Percentiles rank a stretch among this genome's conserved stretches.
These are phyloP conservation scores for Saccharomycopsis guyanensis DNA, from an alignment of 805 yeast species.

Conservation along the genomic window DNA sequence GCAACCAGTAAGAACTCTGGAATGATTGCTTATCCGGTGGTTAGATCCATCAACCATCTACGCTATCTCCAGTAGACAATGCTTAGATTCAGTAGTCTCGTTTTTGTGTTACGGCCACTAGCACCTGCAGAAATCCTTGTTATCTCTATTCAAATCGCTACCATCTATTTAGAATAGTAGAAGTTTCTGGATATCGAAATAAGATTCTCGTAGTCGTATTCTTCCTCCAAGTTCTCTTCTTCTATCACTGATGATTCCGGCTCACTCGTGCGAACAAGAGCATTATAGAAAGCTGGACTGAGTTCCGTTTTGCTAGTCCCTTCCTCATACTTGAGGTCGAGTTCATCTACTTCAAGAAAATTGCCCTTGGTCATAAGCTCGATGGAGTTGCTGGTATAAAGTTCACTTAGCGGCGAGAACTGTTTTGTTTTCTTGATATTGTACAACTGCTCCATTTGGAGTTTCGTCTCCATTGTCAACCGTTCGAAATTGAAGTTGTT, in stretches of 20 bases:
- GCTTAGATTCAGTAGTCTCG: too few relatives aligned
- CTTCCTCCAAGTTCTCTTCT: neutral
- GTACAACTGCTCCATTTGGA: constrained; percentile 15
- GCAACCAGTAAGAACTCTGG: too few relatives aligned
- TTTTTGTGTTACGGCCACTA: too few relatives aligned
- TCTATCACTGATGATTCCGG: too few relatives aligned
- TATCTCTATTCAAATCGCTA: too few relatives aligned
- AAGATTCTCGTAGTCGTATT: neutral
- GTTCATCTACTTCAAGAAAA: neutral
- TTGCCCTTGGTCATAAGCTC: neutral
- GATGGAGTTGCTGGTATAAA: neutral
- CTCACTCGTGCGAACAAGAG: neutral
- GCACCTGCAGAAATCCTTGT: too few relatives aligned
- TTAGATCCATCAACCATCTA: too few relatives aligned
- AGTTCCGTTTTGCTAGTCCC: neutral
- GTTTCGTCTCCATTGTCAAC: constrained; percentile 5
- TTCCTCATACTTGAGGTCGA: neutral
- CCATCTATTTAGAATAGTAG: too few relatives aligned
- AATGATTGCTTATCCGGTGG: too few relatives aligned
- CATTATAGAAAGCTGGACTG: neutral
- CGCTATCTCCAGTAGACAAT: too few relatives aligned
- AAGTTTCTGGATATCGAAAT: neutral
- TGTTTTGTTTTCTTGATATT: constrained; percentile 11
- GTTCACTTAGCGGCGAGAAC: constrained; percentile 10
- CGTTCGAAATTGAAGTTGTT: constrained; percentile 7